Percentiles rank a stretch among this genome's conserved stretches.
phyloP scores from a whole-genome alignment of 352 stramenopile genomes.

The Hyaloperonospora arabidopsidis region DNA sequence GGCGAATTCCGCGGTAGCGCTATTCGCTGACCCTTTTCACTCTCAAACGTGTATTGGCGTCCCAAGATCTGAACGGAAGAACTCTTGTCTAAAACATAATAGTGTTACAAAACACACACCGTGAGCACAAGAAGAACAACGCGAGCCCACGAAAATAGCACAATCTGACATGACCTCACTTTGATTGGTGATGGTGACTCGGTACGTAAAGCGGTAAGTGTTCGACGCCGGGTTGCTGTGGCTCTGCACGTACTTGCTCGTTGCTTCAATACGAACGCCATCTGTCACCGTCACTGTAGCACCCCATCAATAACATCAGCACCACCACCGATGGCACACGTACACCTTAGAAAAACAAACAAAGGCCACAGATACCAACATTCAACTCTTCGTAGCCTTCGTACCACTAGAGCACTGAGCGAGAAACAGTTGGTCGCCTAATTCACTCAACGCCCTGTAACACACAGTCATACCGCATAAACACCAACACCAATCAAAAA shows the following conservation, averaged over 20 bases:
- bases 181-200: constrained; percentile 70
- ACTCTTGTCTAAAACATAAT: constrained; percentile 30
- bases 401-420: constrained; percentile 61
- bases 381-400: neutral
- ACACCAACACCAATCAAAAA: neutral
- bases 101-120: constrained; percentile 2
- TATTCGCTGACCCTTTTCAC: constrained; percentile 52
- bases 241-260: constrained; percentile 55
- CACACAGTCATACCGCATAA: neutral
- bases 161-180: constrained; percentile 26
- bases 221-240: constrained; percentile 43
- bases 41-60: constrained; percentile 73
- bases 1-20: constrained; percentile 55
- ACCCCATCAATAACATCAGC: neutral
- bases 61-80: constrained; percentile 57
- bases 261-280: constrained; percentile 62
- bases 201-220: constrained; percentile 70
- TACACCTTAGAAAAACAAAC: neutral
- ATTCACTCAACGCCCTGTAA: constrained; percentile 44
- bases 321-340: neutral
- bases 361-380: neutral
- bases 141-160: neutral
- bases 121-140: constrained; percentile 3
- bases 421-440: constrained; percentile 58
- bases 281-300: constrained; percentile 55